Evolutionary conservation across 2,329 filamentous ascomycete genomes (phyloP).

Genomic region (Xylaria multiplex): DNA sequence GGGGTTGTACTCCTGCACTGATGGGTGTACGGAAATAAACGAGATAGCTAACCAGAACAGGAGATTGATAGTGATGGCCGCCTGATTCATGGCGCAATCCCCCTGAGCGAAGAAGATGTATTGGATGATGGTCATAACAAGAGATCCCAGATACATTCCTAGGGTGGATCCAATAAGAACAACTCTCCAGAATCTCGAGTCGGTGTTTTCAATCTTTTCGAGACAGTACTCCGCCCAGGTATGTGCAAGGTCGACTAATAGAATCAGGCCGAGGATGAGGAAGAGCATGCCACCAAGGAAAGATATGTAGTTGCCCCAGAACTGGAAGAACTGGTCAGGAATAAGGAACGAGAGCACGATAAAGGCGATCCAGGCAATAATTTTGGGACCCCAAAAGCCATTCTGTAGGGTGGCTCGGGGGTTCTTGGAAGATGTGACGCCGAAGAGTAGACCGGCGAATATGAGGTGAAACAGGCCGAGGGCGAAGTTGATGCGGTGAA

Average conservation of each 20-base stretch:
- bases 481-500: constrained; percentile 97
- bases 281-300: constrained; percentile 91
- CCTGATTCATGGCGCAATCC: constrained; percentile 94
- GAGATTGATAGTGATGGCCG: constrained; percentile 93
- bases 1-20: constrained; percentile 89
- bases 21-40: constrained; percentile 86
- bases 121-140: constrained; percentile 96
- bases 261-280: constrained; percentile 88
- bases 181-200: constrained; percentile 84
- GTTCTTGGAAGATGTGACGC: constrained; percentile 87
- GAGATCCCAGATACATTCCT: constrained; percentile 89
- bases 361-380: constrained; percentile 86
- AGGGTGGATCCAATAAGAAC: constrained; percentile 92
- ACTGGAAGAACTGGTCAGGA: constrained; percentile 91
- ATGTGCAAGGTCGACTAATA: constrained; percentile 94
- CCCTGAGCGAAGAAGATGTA: constrained; percentile 92
- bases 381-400: constrained; percentile 98
- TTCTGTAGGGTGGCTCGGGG: constrained; percentile 91
- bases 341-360: constrained; percentile 95
- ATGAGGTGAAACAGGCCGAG: constrained; percentile 93
- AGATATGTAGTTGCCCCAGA: constrained; percentile 95
- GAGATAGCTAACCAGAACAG: constrained; percentile 84
- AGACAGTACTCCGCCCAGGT: constrained; percentile 98
- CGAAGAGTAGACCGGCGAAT: constrained; percentile 84
- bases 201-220: constrained; percentile 88